Evolutionary conservation across 805 yeast genomes (phyloP).

Genomic region (Teunomyces pallodes): DNA sequence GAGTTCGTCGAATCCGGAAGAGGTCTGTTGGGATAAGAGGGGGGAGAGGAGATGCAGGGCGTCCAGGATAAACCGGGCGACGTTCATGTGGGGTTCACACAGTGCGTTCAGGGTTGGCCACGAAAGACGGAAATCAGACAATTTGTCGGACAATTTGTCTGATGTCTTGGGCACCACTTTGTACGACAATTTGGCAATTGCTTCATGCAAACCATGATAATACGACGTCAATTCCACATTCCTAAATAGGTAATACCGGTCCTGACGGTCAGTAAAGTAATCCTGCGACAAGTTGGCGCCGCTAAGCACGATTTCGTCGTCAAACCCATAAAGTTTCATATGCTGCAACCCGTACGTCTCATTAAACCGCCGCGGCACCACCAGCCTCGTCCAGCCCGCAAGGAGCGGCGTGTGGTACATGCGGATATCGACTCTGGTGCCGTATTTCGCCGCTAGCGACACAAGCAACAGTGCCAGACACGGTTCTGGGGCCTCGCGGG

Average conservation of each 20-base stretch:
- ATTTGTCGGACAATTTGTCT: no score
- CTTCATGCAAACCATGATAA: conserved; percentile 65
- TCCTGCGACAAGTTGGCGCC: conserved; percentile 93
- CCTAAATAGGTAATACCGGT: conserved; percentile 77
- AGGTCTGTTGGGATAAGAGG: conserved; percentile 47
- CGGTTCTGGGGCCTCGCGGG: conserved; percentile 80
- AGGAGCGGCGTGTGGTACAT: conserved; percentile 89
- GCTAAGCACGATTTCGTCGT: conserved; percentile 78
- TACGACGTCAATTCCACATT: conserved; percentile 62
- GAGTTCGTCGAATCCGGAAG: conserved; percentile 29
- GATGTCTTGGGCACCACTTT: conserved; percentile 37
- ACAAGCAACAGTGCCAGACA: conserved; percentile 78
- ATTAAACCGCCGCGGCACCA: conserved; percentile 80
- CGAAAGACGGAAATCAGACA: conserved; percentile 42
- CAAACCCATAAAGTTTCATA: conserved; percentile 95
- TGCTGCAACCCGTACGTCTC: conserved; percentile 95
- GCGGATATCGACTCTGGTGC: conserved; percentile 72
- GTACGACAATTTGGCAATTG: conserved; percentile 71
- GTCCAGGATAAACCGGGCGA: conserved; percentile 50
- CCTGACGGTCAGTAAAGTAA: conserved; percentile 93
- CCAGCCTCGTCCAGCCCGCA: conserved; percentile 57
- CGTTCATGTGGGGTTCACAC: conserved; percentile 63
- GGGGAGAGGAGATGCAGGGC: conserved; percentile 58
- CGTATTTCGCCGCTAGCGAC: conserved; percentile 60
- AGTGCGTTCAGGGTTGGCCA: conserved; percentile 76